Base-by-base conservation (phyloP, 345 rosid species). In the Populus tremula region DNA sequence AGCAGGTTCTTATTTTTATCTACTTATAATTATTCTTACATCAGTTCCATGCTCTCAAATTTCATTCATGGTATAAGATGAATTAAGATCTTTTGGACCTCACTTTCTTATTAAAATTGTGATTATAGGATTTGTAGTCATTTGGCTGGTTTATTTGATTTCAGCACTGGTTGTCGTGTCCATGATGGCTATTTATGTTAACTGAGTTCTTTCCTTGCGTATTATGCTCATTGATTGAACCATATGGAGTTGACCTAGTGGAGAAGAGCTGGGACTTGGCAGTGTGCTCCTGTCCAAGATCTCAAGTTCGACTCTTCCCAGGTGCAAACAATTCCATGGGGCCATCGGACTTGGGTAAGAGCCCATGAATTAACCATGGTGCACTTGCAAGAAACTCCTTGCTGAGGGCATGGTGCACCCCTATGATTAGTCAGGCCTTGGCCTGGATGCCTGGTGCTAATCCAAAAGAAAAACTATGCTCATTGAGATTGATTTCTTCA, bases 401-500 rank as follows among this genome's bases (percentile, higher is more conserved):
- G 45, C 45, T 11, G 45, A 41, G 45, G 45, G 45, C 45, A 14
- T 67, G 16, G 16, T 6, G 25, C 20, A 20, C 27, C 11, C 5
- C 18, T 9, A 8, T 6, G 78, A 33, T n/a, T 41, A 41, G 45
- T 41, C 3, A 4, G 45, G 45, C 45, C 45, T 41, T 41, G 14
- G 45, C 45, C 45, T 12, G 12, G 14, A 41, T 41, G 10, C 45
- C 45, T 41, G 11, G 45, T 41, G 45, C 45, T 10, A 41, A 41
- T 41, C 45, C 14, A 41, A 41, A 41, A 41, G 12, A 41, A 11
- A 41, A 41, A n/a, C 12, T 23, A 61, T 61, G 65, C 12, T 83
- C 29, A 82, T 72, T 11, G 73, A 33, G 41, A 68, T 41, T 33
- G 80, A 33, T 70, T 79, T 39, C 27, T 79, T 29, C 73, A 72